These are phyloP conservation scores for Pecoramyces ruminantium DNA, from an alignment of 192 early-diverging fungal species.

Conservation along the genomic window DNA sequence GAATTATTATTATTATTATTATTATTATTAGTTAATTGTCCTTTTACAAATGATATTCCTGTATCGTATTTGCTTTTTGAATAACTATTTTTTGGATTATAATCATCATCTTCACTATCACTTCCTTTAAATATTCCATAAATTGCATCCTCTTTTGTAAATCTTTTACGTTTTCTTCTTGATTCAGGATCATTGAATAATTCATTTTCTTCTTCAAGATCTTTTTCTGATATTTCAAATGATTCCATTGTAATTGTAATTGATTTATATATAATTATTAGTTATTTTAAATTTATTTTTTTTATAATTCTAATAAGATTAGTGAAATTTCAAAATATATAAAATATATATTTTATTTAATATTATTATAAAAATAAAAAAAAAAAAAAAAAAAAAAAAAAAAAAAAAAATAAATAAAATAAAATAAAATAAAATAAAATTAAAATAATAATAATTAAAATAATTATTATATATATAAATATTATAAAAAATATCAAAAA, in stretches of 20 bases:
- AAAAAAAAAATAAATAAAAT: too few relatives aligned
- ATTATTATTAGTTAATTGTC: constrained; percentile 1
- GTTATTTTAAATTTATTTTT: too few relatives aligned
- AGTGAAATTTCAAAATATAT: too few relatives aligned
- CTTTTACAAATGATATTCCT: background rate
- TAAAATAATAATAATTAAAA: too few relatives aligned
- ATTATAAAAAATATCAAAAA: too few relatives aligned
- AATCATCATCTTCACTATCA: constrained; percentile 23
- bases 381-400: too few relatives aligned
- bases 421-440: too few relatives aligned
- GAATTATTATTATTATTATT: constrained; percentile 3
- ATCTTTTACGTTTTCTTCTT: constrained; percentile 17
- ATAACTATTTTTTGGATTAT: background rate
- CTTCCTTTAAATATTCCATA: constrained; percentile 35
- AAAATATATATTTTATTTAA: too few relatives aligned
- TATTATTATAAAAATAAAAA: too few relatives aligned
- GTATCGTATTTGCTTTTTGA: background rate
- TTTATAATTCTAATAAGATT: too few relatives aligned
- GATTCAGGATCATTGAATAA: constrained; percentile 22
- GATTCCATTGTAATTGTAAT: background rate
- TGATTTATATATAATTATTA: too few relatives aligned
- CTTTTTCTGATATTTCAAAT: constrained; percentile 18
- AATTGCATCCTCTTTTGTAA: constrained; percentile 39
- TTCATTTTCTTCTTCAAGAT: constrained; percentile 32
- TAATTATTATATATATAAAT: too few relatives aligned